A percentile compares a stretch with the other conserved stretches of the same genome.
Conservation (phyloP, 1,284 basidiomycete genomes). For the Heliocybe sulcata region DNA sequence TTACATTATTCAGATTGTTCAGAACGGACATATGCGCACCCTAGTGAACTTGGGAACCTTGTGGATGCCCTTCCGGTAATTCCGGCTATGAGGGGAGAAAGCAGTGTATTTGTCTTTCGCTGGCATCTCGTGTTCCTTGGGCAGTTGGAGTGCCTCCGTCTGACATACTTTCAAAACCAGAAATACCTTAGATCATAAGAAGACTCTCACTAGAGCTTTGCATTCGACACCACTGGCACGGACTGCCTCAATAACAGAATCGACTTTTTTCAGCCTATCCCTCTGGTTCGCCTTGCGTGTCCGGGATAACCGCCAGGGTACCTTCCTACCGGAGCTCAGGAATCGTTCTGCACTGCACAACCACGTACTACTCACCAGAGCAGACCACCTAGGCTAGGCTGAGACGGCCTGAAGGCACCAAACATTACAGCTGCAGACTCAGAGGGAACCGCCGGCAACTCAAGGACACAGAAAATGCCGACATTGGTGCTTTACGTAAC, state of each 20-base stretch:
- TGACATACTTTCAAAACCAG: not conserved
- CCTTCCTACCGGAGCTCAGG: conserved; percentile 61
- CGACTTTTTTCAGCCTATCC: conserved; percentile 85
- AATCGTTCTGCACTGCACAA: conserved; percentile 1
- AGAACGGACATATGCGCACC: conserved; percentile 38
- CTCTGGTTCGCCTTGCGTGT: conserved; percentile 92
- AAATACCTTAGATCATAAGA: not conserved
- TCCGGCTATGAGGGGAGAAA: conserved; percentile 64
- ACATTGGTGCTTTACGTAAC: not conserved
- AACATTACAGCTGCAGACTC: conserved; percentile 46
- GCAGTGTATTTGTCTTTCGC: conserved; percentile 94
- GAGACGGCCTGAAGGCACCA: conserved; percentile 66
- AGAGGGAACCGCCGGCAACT: not conserved
- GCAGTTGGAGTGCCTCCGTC: conserved; percentile 67
- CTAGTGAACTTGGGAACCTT: conserved; percentile 94
- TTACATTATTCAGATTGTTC: conserved; percentile 1
- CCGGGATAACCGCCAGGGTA: conserved; percentile 86
- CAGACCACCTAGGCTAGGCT: conserved; percentile 63
- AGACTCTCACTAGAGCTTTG: conserved; percentile 57
- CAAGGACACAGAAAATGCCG: not conserved
- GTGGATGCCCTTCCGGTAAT: conserved; percentile 93
- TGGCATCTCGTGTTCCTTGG: conserved; percentile 85
- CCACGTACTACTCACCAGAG: conserved; percentile 51
- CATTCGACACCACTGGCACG: conserved; percentile 76
- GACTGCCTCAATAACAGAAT: conserved; percentile 88